Conservation (phyloP, 148 eudicot species). For the Amaranthus cruentus region DNA sequence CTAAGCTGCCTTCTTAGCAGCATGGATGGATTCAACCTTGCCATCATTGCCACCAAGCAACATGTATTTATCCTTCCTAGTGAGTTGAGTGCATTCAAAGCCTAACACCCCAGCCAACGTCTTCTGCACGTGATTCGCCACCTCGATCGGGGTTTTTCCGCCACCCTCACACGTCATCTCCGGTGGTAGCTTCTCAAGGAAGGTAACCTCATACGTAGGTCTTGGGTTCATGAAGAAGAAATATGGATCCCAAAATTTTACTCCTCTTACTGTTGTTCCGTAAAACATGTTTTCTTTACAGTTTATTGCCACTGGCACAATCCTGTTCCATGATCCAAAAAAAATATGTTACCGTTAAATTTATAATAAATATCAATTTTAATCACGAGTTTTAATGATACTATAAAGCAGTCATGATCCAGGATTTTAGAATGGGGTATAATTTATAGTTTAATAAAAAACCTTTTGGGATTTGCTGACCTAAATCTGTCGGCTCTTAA, state of each 20-base stretch:
- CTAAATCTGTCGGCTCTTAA: no score
- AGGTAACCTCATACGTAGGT: slow-evolving; percentile 83
- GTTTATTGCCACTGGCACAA: slow-evolving; percentile 87
- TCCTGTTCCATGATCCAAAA: slow-evolving; percentile 29
- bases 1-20: slow-evolving; percentile 33
- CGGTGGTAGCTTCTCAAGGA: slow-evolving; percentile 62
- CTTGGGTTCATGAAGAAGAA: slow-evolving; percentile 98
- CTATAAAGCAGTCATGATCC: no score
- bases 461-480: no score
- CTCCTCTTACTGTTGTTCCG: slow-evolving; percentile 82
- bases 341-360: not conserved
- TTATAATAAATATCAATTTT: no score
- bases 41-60: slow-evolving; percentile 94
- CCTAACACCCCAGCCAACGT: slow-evolving; percentile 71
- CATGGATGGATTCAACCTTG: slow-evolving; percentile 84
- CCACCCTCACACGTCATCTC: slow-evolving; percentile 77
- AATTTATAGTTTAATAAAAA: no score
- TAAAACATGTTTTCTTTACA: slow-evolving; percentile 68
- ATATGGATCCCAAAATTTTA: slow-evolving; percentile 94
- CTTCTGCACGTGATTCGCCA: slow-evolving; percentile 95
- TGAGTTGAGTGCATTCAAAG: slow-evolving; percentile 92
- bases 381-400: no score
- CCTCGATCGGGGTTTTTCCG: slow-evolving; percentile 79
- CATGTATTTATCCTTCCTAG: slow-evolving; percentile 94
- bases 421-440: no score